Evolutionary conservation across 176 grass and related monocot species (phyloP), one percentile per base, ranked within the genome.

Genomic region (Oryza brachyantha): DNA sequence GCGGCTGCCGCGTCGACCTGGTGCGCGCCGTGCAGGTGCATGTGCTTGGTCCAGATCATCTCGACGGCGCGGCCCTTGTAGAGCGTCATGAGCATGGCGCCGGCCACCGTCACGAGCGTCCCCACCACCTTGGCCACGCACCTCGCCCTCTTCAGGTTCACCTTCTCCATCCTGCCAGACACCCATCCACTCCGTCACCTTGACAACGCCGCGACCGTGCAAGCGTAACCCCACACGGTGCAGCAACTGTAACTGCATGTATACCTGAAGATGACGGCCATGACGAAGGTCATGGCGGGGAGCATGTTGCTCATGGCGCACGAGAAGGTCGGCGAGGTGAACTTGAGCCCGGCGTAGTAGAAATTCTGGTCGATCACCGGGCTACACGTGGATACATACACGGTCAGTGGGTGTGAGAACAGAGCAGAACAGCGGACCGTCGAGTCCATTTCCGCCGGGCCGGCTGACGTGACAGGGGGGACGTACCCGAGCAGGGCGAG

Each of bases 281-380:
- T 11, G 52, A 91, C 42, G 84, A 99, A 99, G 67, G 96, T 99
- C 96, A 99, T 91, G 78, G 96, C 96, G 21, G 96, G 92, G 71
- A 99, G 76, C 92, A 99, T 99, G 88, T 99, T 99, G 90, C 96
- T 99, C 92, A 99, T 99, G 52, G 96, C 96, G 73, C 96, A 96
- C 76, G 96, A 96, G 75, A 99, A 99, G 67, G 96, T 99, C 21
- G 96, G 96, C 29, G 96, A 99, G 35, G 92, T 99, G 78, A 89
- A 93, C 88, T 99, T 99, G 36, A 99, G 78, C 10, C 92, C 96
- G 2, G 96, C 92, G 25, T 99, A 99, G 77, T 99, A 99, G 84
- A 99, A 99, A 58, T 99, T 99, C 73, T 96, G 96, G 38, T 99
- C 96, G 39, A 96, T 91, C 26, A 99, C 96, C 61, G 96, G 93